Conservation (phyloP, 192 early-diverging fungal genomes). For the Podila verticillata region DNA sequence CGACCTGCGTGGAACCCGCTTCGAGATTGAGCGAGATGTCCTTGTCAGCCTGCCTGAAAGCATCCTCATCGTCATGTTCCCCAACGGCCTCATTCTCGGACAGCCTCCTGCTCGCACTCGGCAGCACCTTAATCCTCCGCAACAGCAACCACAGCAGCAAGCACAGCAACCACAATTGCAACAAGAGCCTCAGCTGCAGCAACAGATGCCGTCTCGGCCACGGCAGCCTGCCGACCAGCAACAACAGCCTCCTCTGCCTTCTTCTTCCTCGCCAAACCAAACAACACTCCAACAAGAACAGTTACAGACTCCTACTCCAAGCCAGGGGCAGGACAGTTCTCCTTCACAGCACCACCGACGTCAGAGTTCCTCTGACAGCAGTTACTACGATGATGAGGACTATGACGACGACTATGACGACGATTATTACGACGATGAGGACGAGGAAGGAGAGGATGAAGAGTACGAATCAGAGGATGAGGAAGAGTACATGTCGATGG, state of each 20-base stretch:
- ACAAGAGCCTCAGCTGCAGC: neutral
- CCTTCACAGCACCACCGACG: conserved; percentile 16
- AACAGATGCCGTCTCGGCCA: neutral
- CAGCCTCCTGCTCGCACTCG: conserved; percentile 1
- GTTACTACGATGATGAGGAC: conserved; percentile 35
- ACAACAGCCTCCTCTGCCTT: neutral
- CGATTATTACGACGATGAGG: conserved; percentile 17
- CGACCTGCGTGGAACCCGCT: conserved; percentile 61
- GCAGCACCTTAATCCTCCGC: neutral
- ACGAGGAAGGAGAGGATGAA: conserved; percentile 5
- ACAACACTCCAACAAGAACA: neutral
- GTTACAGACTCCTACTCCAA: neutral
- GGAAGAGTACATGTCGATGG: conserved; percentile 22
- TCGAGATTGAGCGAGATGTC: conserved; percentile 66
- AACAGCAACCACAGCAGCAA: neutral
- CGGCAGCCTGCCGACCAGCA: neutral
- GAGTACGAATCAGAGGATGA: conserved; percentile 34
- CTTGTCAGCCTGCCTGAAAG: conserved; percentile 67
- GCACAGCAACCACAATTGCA: neutral
- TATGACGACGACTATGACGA: conserved; percentile 45
- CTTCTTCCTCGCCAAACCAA: neutral
- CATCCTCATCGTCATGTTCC: conserved; percentile 70
- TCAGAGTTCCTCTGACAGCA: conserved; percentile 39
- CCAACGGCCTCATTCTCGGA: conserved; percentile 61
- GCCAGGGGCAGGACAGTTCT: too few species aligned